Evolutionary conservation across 202 grass and related monocot species (phyloP).

Genomic region (Panicum hallii): DNA sequence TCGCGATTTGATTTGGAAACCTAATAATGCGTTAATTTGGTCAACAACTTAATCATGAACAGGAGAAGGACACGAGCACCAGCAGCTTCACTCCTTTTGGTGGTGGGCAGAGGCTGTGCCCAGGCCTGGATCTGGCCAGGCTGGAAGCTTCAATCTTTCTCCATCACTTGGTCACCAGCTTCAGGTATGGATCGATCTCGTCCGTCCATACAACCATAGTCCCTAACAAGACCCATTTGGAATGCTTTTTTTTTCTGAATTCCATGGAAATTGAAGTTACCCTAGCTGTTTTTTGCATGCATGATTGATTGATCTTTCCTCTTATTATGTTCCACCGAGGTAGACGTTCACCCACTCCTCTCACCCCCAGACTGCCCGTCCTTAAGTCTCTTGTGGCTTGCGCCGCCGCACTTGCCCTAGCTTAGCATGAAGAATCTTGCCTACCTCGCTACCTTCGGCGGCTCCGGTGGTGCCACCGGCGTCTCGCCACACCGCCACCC

Average conservation of each 20-base stretch:
- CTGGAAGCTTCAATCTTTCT: slow-evolving; percentile 99
- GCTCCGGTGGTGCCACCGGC: no score
- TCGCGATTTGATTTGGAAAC: slow-evolving; percentile 43
- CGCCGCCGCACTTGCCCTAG: no score
- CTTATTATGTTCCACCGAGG: neutral
- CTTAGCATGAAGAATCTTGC: no score
- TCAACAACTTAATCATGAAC: slow-evolving; percentile 52
- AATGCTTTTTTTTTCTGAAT: neutral
- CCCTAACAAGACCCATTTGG: neutral
- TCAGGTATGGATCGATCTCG: slow-evolving; percentile 65
- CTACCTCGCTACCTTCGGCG: no score
- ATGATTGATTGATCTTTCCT: neutral
- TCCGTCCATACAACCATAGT: neutral
- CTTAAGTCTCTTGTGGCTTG: neutral
- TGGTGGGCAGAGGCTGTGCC: slow-evolving; percentile 97
- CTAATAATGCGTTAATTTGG: slow-evolving; percentile 48
- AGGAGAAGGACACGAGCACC: slow-evolving; percentile 81
- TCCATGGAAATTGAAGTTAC: neutral
- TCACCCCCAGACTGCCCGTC: rapidly evolving
- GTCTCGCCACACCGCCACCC: no score
- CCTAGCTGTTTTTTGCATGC: neutral
- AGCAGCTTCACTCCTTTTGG: slow-evolving; percentile 95
- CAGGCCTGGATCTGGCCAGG: slow-evolving; percentile 95
- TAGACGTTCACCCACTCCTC: neutral
- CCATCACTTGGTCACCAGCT: slow-evolving; percentile 97